Evolutionary conservation across 106 monocot genomes (phyloP), one percentile per base, ranked within the genome.

Genomic region (Acorus gramineus): DNA sequence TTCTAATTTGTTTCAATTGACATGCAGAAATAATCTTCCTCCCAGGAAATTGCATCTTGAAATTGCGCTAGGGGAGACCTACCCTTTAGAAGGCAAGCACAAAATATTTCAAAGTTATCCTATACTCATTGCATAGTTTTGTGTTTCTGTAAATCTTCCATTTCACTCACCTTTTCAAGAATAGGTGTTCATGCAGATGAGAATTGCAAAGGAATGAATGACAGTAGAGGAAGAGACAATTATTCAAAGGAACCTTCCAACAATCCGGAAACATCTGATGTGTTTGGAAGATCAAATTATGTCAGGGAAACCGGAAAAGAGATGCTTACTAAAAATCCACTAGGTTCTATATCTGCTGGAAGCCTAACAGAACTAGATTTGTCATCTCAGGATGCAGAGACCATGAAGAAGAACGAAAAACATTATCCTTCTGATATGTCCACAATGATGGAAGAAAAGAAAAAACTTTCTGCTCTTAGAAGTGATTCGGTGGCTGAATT

Each of bases 41-140:
- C 98, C 98, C n/a, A 74, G 92, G 77, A 99, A 84, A 59, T 62
- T 81, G 55, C 98, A 99, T 81, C 85, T 99, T 68, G 92, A 99
- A 70, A 79, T 92, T 78, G 92, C 98, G 44, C 69, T 99, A 12
- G 98, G 92, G 13, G 88, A 66, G 14, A 73, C 14, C 54, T 76
- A 75, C 11, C 68, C 83, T 45, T 76, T 66, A 69, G 92, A 92
- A 71, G 88, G 98, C 83, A 79, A 75, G 67, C 50, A 7, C 12
- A 28, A 28, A 28, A 28, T 28, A 28, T 28, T 28, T 28, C 28
- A 28, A 28, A 28, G 28, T 28, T 28, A 28, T 28, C 28, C 28
- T 28, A 28, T 28, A 28, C 28, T 28, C 28, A 28, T 28, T 28
- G 28, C 28, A 28, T 28, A 28, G 28, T 28, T 28, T 28, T 28